Evolutionary conservation across 2,329 filamentous ascomycete species (phyloP).

Genomic region (Clonostachys solani): DNA sequence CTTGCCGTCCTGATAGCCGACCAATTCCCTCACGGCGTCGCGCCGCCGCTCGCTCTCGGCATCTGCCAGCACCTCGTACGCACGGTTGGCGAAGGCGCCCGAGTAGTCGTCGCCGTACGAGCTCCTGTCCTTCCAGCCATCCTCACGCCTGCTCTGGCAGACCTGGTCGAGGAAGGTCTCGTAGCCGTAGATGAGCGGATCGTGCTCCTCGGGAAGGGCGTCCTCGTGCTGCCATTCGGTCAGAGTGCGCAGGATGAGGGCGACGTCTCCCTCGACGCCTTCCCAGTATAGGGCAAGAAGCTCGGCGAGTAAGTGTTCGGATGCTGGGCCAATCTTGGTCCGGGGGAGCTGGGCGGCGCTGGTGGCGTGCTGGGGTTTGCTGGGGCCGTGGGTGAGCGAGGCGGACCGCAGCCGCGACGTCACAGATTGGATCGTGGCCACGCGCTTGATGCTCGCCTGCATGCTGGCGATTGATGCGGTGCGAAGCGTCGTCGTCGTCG

Average conservation of each 20-base stretch:
- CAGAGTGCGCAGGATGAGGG: slow-evolving; percentile 25
- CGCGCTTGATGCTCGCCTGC: no score
- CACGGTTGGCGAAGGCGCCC: not conserved
- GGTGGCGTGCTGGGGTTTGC: no score
- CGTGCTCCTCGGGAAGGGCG: slow-evolving; percentile 4
- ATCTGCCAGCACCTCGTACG: not conserved
- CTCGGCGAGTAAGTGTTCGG: slow-evolving; percentile 10
- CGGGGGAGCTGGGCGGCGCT: no score
- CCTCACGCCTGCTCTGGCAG: slow-evolving; percentile 9
- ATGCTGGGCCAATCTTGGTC: no score
- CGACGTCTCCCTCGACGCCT: slow-evolving; percentile 24
- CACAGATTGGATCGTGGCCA: not conserved
- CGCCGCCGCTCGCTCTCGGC: no score
- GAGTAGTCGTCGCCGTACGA: not conserved
- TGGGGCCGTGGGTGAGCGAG: no score
- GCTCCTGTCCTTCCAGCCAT: no score
- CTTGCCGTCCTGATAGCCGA: not conserved
- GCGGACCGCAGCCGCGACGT: not conserved
- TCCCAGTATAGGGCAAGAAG: slow-evolving; percentile 28
- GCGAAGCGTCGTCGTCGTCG: no score
- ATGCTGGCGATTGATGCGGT: no score
- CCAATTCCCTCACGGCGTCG: no score
- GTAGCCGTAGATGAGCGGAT: slow-evolving; percentile 24
- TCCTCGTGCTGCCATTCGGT: slow-evolving; percentile 17
- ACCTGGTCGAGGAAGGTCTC: slow-evolving; percentile 32